Evolutionary conservation across 1,284 basidiomycete genomes (phyloP).

Genomic region (Dichomitus squalens): DNA sequence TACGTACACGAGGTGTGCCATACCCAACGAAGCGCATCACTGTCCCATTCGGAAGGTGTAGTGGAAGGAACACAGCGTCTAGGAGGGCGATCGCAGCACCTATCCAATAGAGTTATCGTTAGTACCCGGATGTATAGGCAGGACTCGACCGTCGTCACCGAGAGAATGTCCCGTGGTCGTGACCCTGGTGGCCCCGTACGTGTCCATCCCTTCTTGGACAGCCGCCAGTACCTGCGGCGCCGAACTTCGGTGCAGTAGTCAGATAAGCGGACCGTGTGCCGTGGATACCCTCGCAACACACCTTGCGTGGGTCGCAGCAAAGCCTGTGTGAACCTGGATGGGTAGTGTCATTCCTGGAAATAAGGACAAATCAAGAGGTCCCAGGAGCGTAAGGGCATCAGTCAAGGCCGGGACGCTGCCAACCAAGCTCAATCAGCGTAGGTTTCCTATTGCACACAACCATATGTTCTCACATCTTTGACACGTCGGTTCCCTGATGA

Average conservation of each 20-base stretch:
- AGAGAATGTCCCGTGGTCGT: constrained; percentile 44
- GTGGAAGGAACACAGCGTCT: constrained; percentile 46
- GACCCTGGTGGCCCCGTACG: constrained; percentile 31
- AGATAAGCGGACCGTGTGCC: too few relatives aligned
- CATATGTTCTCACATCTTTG: constrained; percentile 5
- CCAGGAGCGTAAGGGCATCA: constrained; percentile 33
- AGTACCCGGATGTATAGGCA: not conserved
- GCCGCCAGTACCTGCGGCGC: constrained; percentile 39
- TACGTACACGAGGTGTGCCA: constrained; percentile 55
- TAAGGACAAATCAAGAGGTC: constrained; percentile 34
- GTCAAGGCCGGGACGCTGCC: constrained; percentile 36
- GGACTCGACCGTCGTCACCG: constrained; percentile 27
- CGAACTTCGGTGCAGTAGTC: constrained; percentile 26
- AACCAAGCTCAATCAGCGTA: not conserved
- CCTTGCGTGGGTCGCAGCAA: constrained; percentile 53
- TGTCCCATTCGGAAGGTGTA: constrained; percentile 40
- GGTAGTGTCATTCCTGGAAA: constrained; percentile 56
- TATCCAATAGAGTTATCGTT: constrained; percentile 1
- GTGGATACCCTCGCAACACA: constrained; percentile 24
- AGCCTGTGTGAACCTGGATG: constrained; percentile 60
- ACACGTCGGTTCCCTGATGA: constrained; percentile 50
- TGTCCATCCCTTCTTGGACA: constrained; percentile 34
- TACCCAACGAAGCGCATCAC: constrained; percentile 45
- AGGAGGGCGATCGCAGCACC: constrained; percentile 50
- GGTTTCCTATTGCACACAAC: not conserved